phyloP scores from a whole-genome alignment of 805 yeast species.

The Monosporozyma servazzii region DNA sequence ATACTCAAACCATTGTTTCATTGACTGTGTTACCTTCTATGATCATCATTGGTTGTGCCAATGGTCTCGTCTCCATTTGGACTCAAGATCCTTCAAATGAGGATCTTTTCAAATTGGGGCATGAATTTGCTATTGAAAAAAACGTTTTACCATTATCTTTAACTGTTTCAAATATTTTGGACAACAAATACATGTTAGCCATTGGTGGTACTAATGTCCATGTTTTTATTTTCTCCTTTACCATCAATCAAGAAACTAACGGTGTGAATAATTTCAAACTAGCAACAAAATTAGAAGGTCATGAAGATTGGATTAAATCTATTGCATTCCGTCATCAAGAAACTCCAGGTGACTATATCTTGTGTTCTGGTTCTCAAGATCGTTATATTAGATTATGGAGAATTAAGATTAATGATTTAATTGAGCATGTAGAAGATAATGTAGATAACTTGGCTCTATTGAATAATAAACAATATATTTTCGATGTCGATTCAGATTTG shows the following conservation, averaged over 20 bases:
- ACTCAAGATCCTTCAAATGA: conserved; percentile 14
- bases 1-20: conserved; percentile 45
- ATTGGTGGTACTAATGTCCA: conserved; percentile 61
- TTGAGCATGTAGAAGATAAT: conserved; percentile 48
- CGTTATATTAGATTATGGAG: conserved; percentile 88
- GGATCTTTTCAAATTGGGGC: conserved; percentile 13
- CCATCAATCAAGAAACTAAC: conserved; percentile 6
- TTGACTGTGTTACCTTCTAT: conserved; percentile 37
- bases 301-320: conserved; percentile 92
- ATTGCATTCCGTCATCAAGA: conserved; percentile 46
- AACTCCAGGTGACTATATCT: conserved; percentile 42
- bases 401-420: conserved; percentile 44
- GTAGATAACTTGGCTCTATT: conserved; percentile 41
- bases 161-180: conserved; percentile 17
- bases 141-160: conserved; percentile 24
- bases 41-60: conserved; percentile 55
- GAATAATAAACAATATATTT: conserved; percentile 65
- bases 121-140: conserved; percentile 18
- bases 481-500: conserved; percentile 31
- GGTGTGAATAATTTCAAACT: conserved; percentile 23
- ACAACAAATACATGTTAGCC: conserved; percentile 41
- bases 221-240: conserved; percentile 47
- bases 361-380: conserved; percentile 92
- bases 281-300: conserved; percentile 65
- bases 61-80: conserved; percentile 53